Percentiles rank a stretch among this genome's conserved stretches.
Evolutionary conservation across 495 filamentous ascomycete species (phyloP).

Genomic region (Penicillium fimorum): DNA sequence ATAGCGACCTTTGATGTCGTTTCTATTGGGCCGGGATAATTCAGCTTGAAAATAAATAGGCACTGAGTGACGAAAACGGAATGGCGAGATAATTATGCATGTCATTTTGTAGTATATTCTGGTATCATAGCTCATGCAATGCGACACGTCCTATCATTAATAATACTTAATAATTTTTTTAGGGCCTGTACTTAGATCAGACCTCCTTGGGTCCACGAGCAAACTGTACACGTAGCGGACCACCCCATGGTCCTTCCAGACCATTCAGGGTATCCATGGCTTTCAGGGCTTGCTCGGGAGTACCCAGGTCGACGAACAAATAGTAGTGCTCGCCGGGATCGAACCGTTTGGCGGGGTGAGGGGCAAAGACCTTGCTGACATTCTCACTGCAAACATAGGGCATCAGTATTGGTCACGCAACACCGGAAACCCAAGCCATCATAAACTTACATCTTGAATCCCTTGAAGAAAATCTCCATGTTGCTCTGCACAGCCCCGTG

Average conservation of each 20-base stretch:
- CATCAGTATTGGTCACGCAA: conserved; percentile 4
- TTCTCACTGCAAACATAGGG: conserved; percentile 38
- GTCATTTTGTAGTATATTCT: background rate
- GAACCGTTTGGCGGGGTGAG: conserved; percentile 51
- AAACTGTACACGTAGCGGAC: conserved; percentile 41
- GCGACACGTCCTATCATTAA: conserved; percentile 15
- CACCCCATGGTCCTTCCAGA: conserved; percentile 46
- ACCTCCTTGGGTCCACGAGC: conserved; percentile 33
- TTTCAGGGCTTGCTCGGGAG: conserved; percentile 54
- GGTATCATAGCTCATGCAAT: conserved; percentile 11
- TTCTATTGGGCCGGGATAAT: background rate
- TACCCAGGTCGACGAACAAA: conserved; percentile 64
- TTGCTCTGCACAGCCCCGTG: conserved; percentile 52
- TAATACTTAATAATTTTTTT: conserved; percentile 25
- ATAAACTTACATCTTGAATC: conserved; percentile 48
- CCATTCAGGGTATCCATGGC: conserved; percentile 43
- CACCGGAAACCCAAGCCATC: background rate
- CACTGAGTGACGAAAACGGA: background rate
- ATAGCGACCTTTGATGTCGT: background rate
- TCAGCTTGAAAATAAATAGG: background rate
- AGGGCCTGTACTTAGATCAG: background rate
- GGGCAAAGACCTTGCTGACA: conserved; percentile 63
- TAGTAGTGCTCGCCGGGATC: conserved; percentile 62
- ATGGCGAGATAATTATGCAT: background rate
- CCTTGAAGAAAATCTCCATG: conserved; percentile 58